phyloP scores from a whole-genome alignment of 2,329 filamentous ascomycete genomes.

The Phyllosticta capitalensis region DNA sequence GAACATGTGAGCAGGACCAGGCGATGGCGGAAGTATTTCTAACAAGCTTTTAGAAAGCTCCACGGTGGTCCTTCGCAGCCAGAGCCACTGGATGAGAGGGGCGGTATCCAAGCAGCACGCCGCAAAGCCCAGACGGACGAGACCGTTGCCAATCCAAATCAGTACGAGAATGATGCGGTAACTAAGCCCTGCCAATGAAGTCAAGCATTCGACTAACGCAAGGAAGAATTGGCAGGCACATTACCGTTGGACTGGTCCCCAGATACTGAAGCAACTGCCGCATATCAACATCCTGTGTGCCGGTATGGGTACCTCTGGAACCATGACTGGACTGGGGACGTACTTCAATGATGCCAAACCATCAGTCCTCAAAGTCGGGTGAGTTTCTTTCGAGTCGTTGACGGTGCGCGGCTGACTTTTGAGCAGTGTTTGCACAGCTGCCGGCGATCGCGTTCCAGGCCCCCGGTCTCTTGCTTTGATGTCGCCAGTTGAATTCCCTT shows the following conservation, averaged over 20 bases:
- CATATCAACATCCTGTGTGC: conserved; percentile 48
- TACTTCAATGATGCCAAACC: conserved; percentile 42
- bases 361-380: conserved; percentile 16
- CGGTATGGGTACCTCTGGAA: conserved; percentile 49
- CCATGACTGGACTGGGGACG: conserved; percentile 27
- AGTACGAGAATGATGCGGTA: conserved; percentile 44
- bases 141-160: conserved; percentile 43
- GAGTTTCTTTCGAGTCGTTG: neutral
- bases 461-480: conserved; percentile 45
- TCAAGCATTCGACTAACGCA: conserved; percentile 15
- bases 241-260: conserved; percentile 49
- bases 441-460: conserved; percentile 50
- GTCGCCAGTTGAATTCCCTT: conserved; percentile 47
- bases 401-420: neutral
- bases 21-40: neutral
- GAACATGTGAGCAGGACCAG: conserved; percentile 32
- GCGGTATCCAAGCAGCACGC: conserved; percentile 43
- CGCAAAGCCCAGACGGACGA: conserved; percentile 34
- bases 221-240: conserved; percentile 46
- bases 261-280: conserved; percentile 47
- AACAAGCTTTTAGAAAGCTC: conserved; percentile 33
- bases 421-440: conserved; percentile 45
- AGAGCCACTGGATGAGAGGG: conserved; percentile 44
- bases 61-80: conserved; percentile 52
- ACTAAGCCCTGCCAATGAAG: conserved; percentile 11